Conservation (phyloP, 345 rosid genomes). For the Salix exigua region DNA sequence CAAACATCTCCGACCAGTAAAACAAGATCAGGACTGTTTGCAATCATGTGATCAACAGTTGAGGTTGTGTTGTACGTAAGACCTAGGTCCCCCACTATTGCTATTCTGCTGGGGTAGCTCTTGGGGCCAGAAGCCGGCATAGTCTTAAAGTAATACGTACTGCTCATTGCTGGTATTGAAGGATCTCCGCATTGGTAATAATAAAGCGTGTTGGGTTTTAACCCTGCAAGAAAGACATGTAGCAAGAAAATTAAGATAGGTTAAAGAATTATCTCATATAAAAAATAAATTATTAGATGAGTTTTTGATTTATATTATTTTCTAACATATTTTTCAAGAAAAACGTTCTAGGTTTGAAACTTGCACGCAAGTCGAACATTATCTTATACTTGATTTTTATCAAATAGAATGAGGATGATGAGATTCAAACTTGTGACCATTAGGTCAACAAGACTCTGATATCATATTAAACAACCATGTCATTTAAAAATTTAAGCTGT, state of each 20-base stretch:
- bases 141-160: conserved; percentile 49
- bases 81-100: conserved; percentile 77
- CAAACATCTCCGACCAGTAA: conserved; percentile 72
- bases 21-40: conserved; percentile 79
- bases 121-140: conserved; percentile 57
- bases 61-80: conserved; percentile 80
- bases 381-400: too few species aligned
- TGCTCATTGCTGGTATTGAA: conserved; percentile 54
- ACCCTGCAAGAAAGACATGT: conserved; percentile 40
- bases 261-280: rapidly evolving
- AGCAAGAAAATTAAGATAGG: background rate
- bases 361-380: too few species aligned
- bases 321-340: too few species aligned
- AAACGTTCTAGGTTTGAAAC: too few species aligned
- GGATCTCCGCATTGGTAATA: conserved; percentile 75
- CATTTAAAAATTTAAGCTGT: too few species aligned
- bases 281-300: too few species aligned
- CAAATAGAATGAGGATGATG: too few species aligned
- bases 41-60: conserved; percentile 46
- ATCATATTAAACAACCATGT: too few species aligned
- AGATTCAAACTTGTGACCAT: too few species aligned
- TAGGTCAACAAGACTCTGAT: too few species aligned
- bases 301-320: too few species aligned
- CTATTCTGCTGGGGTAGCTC: conserved; percentile 62
- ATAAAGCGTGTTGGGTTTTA: conserved; percentile 53